These are phyloP conservation scores for Talaromyces sp. DNA, from an alignment of 2,329 filamentous ascomycete genomes.

Conservation along the genomic window DNA sequence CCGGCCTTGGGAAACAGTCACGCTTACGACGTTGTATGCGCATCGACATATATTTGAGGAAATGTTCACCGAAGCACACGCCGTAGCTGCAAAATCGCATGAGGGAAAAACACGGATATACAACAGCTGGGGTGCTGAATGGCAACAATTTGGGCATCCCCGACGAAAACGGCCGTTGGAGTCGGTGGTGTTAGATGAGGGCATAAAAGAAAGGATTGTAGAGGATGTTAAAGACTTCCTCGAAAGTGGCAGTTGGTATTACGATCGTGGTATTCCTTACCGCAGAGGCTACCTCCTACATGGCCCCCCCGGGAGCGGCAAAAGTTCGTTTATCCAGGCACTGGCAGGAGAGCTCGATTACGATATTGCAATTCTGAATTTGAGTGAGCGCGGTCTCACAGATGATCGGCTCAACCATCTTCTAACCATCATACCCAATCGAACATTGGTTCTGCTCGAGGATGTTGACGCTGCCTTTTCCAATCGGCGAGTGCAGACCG, in stretches of 20 bases:
- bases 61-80: constrained; percentile 83
- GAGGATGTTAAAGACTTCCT: constrained; percentile 82
- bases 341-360: constrained; percentile 90
- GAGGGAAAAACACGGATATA: constrained; percentile 95
- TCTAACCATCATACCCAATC: constrained; percentile 77
- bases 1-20: constrained; percentile 90
- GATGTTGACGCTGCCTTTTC: constrained; percentile 89
- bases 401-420: constrained; percentile 86
- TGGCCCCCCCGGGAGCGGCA: constrained; percentile 86
- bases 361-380: constrained; percentile 86
- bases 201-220: constrained; percentile 78
- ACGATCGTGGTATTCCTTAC: constrained; percentile 92
- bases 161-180: constrained; percentile 82
- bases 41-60: constrained; percentile 87
- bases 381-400: constrained; percentile 84
- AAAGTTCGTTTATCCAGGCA: constrained; percentile 94
- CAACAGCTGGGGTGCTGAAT: constrained; percentile 78
- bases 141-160: constrained; percentile 79
- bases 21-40: constrained; percentile 85
- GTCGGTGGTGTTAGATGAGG: constrained; percentile 81
- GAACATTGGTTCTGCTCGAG: constrained; percentile 80
- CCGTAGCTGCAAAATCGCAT: constrained; percentile 72
- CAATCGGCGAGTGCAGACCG: constrained; percentile 69
- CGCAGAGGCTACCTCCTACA: constrained; percentile 84
- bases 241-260: constrained; percentile 77